Conservation (phyloP, 257 asterid species). For the Solanum virginianum region DNA sequence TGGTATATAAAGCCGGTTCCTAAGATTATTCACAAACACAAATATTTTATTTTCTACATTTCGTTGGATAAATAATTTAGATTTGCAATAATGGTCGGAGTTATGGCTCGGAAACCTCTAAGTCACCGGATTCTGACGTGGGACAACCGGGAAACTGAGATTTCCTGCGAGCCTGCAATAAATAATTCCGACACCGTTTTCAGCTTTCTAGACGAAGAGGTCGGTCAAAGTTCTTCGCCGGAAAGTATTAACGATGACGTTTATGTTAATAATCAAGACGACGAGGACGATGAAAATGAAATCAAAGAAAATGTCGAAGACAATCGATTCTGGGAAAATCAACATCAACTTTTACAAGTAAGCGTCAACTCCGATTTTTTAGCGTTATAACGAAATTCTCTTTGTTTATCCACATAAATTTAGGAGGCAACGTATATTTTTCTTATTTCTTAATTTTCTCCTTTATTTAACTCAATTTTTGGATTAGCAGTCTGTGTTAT, state of each 20-base stretch:
- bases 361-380: not conserved
- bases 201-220: conserved; percentile 57
- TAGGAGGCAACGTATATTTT: not conserved
- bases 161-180: conserved; percentile 38
- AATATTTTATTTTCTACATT: not conserved
- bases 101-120: conserved; percentile 27
- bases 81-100: not conserved
- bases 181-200: conserved; percentile 69
- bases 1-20: conserved; percentile 10
- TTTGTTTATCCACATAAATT: not conserved
- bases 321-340: conserved; percentile 64
- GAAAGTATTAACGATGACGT: conserved; percentile 18
- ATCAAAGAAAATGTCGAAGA: conserved; percentile 10
- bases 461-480: not conserved
- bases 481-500: conserved; percentile 42
- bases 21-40: not conserved
- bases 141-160: conserved; percentile 29
- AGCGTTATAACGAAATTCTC: not conserved
- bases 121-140: conserved; percentile 59
- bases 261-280: conserved; percentile 9
- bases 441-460: not conserved
- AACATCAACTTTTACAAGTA: conserved; percentile 60
- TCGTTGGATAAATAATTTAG: not conserved
- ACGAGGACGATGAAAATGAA: conserved; percentile 26
- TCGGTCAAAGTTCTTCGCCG: conserved; percentile 10